A percentile compares a stretch with the other conserved stretches of the same genome.
Conservation (phyloP, 106 monocot genomes). For the Acorus calamus region DNA sequence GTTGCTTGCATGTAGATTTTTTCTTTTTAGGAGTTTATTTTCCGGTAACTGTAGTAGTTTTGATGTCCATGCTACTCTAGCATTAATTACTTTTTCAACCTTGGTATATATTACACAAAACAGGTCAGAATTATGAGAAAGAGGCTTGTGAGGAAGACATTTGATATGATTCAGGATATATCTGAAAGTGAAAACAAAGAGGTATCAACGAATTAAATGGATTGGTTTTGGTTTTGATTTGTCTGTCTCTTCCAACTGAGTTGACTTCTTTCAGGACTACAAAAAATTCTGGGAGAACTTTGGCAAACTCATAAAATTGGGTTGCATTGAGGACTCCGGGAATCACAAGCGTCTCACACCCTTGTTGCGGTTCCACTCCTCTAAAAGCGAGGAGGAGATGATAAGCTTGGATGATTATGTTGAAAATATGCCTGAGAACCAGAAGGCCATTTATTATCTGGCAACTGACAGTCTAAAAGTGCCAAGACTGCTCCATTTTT, state of each 20-base stretch:
- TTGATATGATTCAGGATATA: conserved; percentile 98
- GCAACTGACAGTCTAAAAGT: conserved; percentile 89
- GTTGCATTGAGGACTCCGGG: conserved; percentile 91
- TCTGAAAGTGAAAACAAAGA: conserved; percentile 83
- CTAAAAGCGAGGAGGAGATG: conserved; percentile 69
- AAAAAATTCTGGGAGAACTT: conserved; percentile 99
- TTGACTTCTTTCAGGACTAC: conserved; percentile 52
- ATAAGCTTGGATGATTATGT: conserved; percentile 92
- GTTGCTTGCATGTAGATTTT: background rate
- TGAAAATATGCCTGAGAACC: conserved; percentile 83
- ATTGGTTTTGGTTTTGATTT: too few species aligned
- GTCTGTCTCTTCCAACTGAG: background rate
- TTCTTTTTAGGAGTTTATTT: too few species aligned
- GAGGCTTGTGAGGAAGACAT: conserved; percentile 95
- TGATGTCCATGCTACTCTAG: too few species aligned
- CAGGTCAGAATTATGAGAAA: conserved; percentile 98
- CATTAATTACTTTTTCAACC: too few species aligned
- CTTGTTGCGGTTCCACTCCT: conserved; percentile 74
- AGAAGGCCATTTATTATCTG: conserved; percentile 91
- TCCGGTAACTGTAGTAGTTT: too few species aligned
- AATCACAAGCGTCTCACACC: conserved; percentile 87
- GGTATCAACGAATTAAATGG: conserved; percentile 20
- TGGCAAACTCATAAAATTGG: conserved; percentile 90
- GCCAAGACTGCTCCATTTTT: conserved; percentile 94
- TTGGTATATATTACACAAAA: too few species aligned